phyloP scores from a whole-genome alignment of 805 yeast genomes.

The Myxozyma vanderwaltii region DNA sequence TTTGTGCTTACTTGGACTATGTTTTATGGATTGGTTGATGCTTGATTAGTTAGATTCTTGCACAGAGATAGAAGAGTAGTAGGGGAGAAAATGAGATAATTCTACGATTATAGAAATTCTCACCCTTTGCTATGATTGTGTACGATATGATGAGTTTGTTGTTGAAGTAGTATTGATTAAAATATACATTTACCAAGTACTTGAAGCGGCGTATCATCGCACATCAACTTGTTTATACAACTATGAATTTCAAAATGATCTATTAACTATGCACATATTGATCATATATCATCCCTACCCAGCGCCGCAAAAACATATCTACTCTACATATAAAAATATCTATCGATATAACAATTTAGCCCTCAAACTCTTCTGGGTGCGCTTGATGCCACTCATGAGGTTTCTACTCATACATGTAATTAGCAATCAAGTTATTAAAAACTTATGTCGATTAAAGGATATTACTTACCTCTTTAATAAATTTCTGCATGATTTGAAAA shows the following conservation, averaged over 20 bases:
- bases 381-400: slow-evolving; percentile 35
- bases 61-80: too few relatives aligned
- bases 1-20: slow-evolving; percentile 63
- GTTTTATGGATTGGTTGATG: slow-evolving; percentile 38
- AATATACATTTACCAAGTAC: too few relatives aligned
- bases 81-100: background rate
- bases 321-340: too few relatives aligned
- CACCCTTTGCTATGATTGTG: background rate
- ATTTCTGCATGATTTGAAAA: slow-evolving; percentile 68
- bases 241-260: background rate
- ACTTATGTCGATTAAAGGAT: background rate
- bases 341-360: background rate
- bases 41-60: slow-evolving; percentile 8
- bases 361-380: slow-evolving; percentile 34
- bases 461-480: slow-evolving; percentile 58
- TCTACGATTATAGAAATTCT: background rate
- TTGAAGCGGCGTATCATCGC: background rate
- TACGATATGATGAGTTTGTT: too few relatives aligned
- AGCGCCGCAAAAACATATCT: background rate
- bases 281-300: too few relatives aligned
- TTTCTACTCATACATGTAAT: slow-evolving; percentile 3
- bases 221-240: background rate
- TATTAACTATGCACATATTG: too few relatives aligned
- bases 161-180: too few relatives aligned
- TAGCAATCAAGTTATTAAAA: background rate